Evolutionary conservation across 108 stramenopile genomes (phyloP), one percentile per base, ranked within the genome.

Genomic region (Bacterosira constricta): DNA sequence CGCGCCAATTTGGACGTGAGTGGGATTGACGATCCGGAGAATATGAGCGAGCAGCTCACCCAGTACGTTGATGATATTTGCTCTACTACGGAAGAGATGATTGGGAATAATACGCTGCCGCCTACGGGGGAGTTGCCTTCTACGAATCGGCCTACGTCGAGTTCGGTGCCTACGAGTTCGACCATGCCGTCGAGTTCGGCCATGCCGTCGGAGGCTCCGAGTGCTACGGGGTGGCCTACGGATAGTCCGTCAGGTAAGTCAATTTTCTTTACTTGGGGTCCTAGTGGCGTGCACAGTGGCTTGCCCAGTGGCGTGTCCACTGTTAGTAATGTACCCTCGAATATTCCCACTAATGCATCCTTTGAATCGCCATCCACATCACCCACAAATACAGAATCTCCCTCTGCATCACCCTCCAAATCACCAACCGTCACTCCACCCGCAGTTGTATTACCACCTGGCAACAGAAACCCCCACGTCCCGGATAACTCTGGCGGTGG

Each of bases 1-100:
- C 62, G 62, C 15, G 62, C 62, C 26, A 47, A 46, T 21, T 30
- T 63, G 11, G 45, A 46, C n/a, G 62, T 63, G 42, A 29, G 5
- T 3, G 62, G 62, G 1, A 18, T 45, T 18, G 62, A 63, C 12
- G 0, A 42, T 11, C 30, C 27, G 17, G 31, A 32, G 44, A 42
- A 10, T 13, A 47, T 34, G 41, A 32, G 31, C 26, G 62, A 47
- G 26, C 44, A 46, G 62, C 42, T 42, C 23, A 29, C 31, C 17
- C 17, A 15, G 44, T 63, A 31, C n/a, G 18, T 63, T 6, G 27
- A 21, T 2, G 62, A 63, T 30, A 47, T 63, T 15, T 63, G 62
- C 45, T 34, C 42, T 2, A 46, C 62, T 27, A 63, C 62, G 12
- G n/a, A 29, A 7, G 2, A 11, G 12, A 39, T 27, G 4, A 47